Percentiles rank a stretch among this genome's conserved stretches.
These are phyloP conservation scores for Neocatenulostroma microsporum DNA, from an alignment of 2,329 filamentous ascomycete genomes.

Conservation along the genomic window DNA sequence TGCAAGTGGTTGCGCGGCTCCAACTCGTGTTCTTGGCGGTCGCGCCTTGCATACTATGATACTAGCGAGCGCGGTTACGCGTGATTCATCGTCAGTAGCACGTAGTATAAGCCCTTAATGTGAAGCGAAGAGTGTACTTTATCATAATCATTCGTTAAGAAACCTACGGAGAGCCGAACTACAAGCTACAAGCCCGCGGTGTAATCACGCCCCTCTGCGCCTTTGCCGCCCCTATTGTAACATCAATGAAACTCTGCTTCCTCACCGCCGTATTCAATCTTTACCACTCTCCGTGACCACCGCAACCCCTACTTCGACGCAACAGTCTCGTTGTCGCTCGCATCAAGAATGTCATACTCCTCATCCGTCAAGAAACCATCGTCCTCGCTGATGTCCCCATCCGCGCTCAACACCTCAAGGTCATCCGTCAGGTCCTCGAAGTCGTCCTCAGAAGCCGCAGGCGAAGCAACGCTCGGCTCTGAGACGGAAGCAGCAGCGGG, in stretches of 20 bases:
- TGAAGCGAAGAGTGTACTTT: too few species aligned
- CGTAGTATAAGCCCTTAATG: too few species aligned
- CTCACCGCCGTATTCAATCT: conserved; percentile 1
- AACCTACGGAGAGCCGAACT: neutral
- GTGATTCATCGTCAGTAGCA: neutral
- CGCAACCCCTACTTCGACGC: conserved; percentile 14
- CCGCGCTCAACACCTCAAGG: conserved; percentile 39
- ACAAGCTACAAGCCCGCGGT: neutral
- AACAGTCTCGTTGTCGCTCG: conserved; percentile 71
- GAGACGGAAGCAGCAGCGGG: conserved; percentile 10
- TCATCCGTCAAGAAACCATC: conserved; percentile 90
- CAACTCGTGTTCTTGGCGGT: too few species aligned
- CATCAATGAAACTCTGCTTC: neutral
- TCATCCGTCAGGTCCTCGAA: conserved; percentile 49
- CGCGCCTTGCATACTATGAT: too few species aligned
- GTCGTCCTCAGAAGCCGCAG: conserved; percentile 31
- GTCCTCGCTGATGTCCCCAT: conserved; percentile 53
- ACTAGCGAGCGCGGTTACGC: too few species aligned
- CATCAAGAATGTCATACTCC: conserved; percentile 95
- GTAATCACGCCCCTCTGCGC: neutral
- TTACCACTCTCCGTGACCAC: neutral
- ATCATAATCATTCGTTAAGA: neutral
- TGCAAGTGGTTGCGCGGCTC: too few species aligned
- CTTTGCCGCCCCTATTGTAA: neutral
- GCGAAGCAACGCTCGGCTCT: conserved; percentile 14